Evolutionary conservation across 2,329 filamentous ascomycete genomes (phyloP).

Genomic region (Fusarium dimerum): DNA sequence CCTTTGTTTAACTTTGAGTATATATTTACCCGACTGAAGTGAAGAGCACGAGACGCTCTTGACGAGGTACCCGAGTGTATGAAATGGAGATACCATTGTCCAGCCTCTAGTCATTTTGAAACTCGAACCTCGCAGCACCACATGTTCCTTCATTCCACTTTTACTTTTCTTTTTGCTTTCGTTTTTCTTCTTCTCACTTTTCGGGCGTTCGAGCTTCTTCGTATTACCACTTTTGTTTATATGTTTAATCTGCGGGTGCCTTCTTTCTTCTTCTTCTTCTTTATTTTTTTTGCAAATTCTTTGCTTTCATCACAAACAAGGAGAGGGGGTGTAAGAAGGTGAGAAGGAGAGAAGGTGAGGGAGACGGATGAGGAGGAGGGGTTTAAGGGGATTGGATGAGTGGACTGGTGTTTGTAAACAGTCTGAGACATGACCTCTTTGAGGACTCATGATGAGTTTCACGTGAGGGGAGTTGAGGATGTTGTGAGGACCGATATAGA

Average conservation of each 20-base stretch:
- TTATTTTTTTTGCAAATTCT: background rate
- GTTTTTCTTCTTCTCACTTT: conserved; percentile 3
- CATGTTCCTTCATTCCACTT: conserved; percentile 11
- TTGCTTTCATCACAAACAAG: background rate
- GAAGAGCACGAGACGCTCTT: conserved; percentile 5
- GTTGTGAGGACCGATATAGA: background rate
- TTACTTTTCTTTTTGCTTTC: conserved; percentile 8
- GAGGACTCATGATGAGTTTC: background rate
- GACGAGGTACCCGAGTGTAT: background rate
- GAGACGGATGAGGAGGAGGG: background rate
- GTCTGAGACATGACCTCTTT: background rate
- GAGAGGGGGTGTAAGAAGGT: no score
- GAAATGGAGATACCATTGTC: background rate
- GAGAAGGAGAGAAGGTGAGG: background rate
- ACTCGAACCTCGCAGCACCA: background rate
- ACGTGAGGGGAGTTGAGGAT: background rate
- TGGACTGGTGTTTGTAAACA: no score
- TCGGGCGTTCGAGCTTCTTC: conserved; percentile 7
- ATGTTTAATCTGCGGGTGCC: background rate
- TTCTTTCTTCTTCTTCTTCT: background rate
- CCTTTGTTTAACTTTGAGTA: conserved; percentile 29
- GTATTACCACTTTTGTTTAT: conserved; percentile 5
- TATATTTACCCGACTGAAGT: conserved; percentile 13
- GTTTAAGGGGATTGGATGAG: background rate
- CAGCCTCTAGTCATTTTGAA: background rate